phyloP scores from a whole-genome alignment of 257 asterid genomes.

The Solanum chiquidenum region DNA sequence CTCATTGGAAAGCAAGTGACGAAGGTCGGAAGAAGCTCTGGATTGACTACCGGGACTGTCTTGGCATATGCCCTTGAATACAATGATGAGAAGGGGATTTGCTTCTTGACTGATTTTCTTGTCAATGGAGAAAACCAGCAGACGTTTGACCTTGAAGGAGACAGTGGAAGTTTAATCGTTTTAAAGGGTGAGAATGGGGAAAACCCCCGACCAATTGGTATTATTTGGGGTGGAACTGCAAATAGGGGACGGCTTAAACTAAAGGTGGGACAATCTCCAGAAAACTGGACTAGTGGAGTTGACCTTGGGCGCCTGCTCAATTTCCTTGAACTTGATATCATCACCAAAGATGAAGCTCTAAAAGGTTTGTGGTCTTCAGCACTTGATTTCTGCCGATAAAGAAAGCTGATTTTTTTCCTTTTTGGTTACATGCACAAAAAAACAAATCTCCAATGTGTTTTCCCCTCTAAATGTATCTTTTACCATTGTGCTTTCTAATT shows the following conservation, averaged over 20 bases:
- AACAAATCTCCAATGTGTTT: not conserved
- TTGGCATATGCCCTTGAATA: constrained; percentile 93
- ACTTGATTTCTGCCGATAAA: not conserved
- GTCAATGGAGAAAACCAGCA: constrained; percentile 91
- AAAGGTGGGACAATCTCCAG: constrained; percentile 89
- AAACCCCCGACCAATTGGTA: constrained; percentile 84
- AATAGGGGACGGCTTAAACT: constrained; percentile 86
- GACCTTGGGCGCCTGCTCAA: constrained; percentile 96
- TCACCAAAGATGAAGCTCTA: constrained; percentile 56
- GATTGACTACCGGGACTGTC: constrained; percentile 82
- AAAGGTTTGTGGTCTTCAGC: constrained; percentile 46
- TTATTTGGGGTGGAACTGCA: constrained; percentile 99
- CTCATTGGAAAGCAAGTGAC: constrained; percentile 76
- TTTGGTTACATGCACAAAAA: not conserved
- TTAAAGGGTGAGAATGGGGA: constrained; percentile 51
- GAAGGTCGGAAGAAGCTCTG: constrained; percentile 98
- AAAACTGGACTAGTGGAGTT: constrained; percentile 98
- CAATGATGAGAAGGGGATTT: constrained; percentile 92
- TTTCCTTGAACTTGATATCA: constrained; percentile 88
- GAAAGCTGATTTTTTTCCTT: not conserved
- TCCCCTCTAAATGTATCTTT: not conserved
- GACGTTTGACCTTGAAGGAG: constrained; percentile 98
- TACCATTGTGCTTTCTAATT: not conserved
- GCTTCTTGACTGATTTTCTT: constrained; percentile 88
- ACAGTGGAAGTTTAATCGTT: constrained; percentile 93